Evolutionary conservation across 306 rosid species (phyloP).

Genomic region (Sophora flavescens): DNA sequence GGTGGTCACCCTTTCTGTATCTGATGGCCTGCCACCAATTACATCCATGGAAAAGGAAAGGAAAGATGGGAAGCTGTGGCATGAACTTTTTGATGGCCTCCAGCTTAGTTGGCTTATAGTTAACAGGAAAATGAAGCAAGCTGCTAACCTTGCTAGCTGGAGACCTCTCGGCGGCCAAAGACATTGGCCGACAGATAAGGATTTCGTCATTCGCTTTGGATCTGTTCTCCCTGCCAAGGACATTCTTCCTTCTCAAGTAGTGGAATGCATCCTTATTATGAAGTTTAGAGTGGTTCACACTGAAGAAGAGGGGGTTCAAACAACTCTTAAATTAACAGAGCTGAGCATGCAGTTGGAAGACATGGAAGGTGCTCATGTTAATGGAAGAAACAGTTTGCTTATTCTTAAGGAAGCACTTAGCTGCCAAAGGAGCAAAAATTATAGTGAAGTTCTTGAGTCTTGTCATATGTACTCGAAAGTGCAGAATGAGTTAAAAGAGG

Average conservation of each 20-base stretch:
- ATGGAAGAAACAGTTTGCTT: conserved; percentile 82
- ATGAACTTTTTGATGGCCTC: conserved; percentile 80
- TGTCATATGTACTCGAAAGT: conserved; percentile 74
- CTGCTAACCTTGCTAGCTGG: conserved; percentile 95
- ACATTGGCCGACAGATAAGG: conserved; percentile 94
- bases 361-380: conserved; percentile 84
- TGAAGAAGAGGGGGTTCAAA: conserved; percentile 65
- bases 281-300: conserved; percentile 72
- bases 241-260: conserved; percentile 82
- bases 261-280: conserved; percentile 85
- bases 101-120: conserved; percentile 86
- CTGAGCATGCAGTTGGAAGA: conserved; percentile 92
- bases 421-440: conserved; percentile 76
- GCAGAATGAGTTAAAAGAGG: conserved; percentile 82
- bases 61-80: conserved; percentile 89
- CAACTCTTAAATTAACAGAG: conserved; percentile 75
- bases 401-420: conserved; percentile 83
- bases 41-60: conserved; percentile 79
- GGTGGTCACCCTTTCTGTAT: conserved; percentile 74
- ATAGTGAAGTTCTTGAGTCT: conserved; percentile 78
- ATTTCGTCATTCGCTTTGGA: conserved; percentile 81
- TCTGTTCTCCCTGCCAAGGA: conserved; percentile 82
- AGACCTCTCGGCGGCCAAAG: conserved; percentile 88
- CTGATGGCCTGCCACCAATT: conserved; percentile 81
- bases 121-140: conserved; percentile 77